Evolutionary conservation across 116 monocot species (phyloP), one percentile per base, ranked within the genome.

Genomic region (Zostera marina): DNA sequence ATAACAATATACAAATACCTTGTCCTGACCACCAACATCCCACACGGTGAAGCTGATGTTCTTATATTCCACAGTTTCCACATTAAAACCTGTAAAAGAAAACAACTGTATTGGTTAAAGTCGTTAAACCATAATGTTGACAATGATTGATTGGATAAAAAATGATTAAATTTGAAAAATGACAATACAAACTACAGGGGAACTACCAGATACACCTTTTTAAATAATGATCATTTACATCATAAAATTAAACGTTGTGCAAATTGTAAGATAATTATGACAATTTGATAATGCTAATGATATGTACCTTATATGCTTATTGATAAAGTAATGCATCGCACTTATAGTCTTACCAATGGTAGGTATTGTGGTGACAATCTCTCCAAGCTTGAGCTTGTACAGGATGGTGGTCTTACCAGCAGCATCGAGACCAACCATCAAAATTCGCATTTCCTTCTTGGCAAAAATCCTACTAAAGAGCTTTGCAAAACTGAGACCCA

Each of bases 1-100:
- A 1, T 0, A 32, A 32, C 32, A 32, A 32, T 32, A 32, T 11
- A 45, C 12, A 15, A 14, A 6, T 56, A 66, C 65, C 65, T 66
- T 66, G 65, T 66, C 65, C 55, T 66, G 65, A 42, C 65, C 65
- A 42, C 65, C 65, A 43, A 66, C 65, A 66, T 66, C 65, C 65
- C 65, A 64, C 7, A 64, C 64, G 2, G 64, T 64, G 64, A 64
- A 64, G 16, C 64, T 64, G 38, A 64, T 64, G 55, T 66, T 66
- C 65, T 66, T 66, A 21, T 66, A 66, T 42, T 66, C 65, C 42
- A 66, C 65, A 66, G 65, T 66, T 43, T 66, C 65, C 24, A 66
- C 65, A 32, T 66, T 66, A 42, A 66, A 66, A 5, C 65, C 65
- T 66, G 44, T 6, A 56, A 57, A 45, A 45, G 12, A 11, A 45